Percentiles rank a stretch among this genome's conserved stretches.
These are phyloP conservation scores for Durio zibethinus DNA, from an alignment of 345 rosid genomes.

Conservation along the genomic window DNA sequence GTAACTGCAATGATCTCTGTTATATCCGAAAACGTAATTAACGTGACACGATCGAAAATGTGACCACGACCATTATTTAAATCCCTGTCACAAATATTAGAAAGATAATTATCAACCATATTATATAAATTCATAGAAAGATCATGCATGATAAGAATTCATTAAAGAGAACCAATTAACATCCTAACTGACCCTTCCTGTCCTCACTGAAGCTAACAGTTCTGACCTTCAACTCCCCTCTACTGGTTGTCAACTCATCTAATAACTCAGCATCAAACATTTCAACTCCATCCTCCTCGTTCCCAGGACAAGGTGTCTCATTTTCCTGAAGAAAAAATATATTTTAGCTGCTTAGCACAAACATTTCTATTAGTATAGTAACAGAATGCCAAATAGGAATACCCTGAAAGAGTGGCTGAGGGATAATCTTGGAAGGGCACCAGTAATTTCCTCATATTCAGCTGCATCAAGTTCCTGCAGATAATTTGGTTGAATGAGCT, in stretches of 20 bases:
- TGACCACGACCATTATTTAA: no score
- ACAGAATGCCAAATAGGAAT: not conserved
- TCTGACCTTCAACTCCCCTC: conserved; percentile 72
- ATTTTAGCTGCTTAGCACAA: not conserved
- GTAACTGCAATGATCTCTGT: no score
- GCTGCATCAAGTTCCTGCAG: conserved; percentile 75
- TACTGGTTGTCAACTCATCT: conserved; percentile 72
- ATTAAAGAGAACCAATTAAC: not conserved
- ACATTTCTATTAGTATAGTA: not conserved
- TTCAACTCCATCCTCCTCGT: conserved; percentile 35
- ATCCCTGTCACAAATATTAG: not conserved
- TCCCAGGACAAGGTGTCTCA: conserved; percentile 18
- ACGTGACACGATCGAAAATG: no score
- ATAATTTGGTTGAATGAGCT: conserved; percentile 40
- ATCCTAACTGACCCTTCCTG: conserved; percentile 25
- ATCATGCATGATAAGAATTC: not conserved
- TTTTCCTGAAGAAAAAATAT: conserved; percentile 31
- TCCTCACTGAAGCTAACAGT: conserved; percentile 54
- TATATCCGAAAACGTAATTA: no score
- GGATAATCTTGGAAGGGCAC: conserved; percentile 40
- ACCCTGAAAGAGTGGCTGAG: conserved; percentile 34
- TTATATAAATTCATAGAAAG: not conserved
- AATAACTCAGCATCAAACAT: conserved; percentile 57
- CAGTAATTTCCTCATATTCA: conserved; percentile 67
- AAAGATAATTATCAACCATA: not conserved